Evolutionary conservation across 2,329 filamentous ascomycete species (phyloP).

Genomic region (Cladosporium sp.): DNA sequence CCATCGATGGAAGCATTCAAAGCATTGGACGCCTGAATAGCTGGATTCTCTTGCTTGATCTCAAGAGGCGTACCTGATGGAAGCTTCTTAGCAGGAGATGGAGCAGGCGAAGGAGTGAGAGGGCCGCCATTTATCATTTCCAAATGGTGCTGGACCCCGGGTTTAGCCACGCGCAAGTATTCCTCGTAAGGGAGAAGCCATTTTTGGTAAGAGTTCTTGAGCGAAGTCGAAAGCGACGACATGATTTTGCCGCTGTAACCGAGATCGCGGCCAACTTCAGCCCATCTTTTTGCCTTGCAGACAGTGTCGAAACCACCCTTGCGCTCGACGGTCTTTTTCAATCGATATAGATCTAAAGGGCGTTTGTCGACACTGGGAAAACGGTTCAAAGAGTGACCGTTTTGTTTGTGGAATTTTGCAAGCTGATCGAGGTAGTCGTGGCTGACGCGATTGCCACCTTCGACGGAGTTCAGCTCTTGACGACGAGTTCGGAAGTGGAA

Average conservation of each 20-base stretch:
- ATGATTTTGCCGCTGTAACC: constrained; percentile 99
- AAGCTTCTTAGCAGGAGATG: constrained; percentile 65
- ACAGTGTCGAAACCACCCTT: constrained; percentile 94
- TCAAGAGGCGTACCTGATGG: constrained; percentile 48
- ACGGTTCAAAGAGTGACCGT: constrained; percentile 88
- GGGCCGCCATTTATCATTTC: constrained; percentile 91
- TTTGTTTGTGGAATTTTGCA: constrained; percentile 93
- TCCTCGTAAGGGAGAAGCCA: constrained; percentile 98
- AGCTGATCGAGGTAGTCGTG: constrained; percentile 94
- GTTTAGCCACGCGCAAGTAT: constrained; percentile 84
- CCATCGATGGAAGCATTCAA: constrained; percentile 53
- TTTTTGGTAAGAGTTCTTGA: constrained; percentile 97
- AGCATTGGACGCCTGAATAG: constrained; percentile 53
- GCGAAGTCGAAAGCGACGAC: constrained; percentile 93
- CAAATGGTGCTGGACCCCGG: constrained; percentile 91
- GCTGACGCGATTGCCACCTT: constrained; percentile 95
- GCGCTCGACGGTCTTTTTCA: constrained; percentile 95
- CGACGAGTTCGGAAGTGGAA: constrained; percentile 96
- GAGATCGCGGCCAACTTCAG: constrained; percentile 91
- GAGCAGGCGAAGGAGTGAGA: constrained; percentile 70
- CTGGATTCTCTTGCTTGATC: constrained; percentile 59
- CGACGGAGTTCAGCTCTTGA: constrained; percentile 94
- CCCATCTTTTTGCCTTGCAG: constrained; percentile 98
- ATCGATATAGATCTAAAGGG: constrained; percentile 86
- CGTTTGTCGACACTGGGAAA: constrained; percentile 97